These are phyloP conservation scores for Exophiala dermatitidis DNA, from an alignment of 2,329 filamentous ascomycete species.

Conservation along the genomic window DNA sequence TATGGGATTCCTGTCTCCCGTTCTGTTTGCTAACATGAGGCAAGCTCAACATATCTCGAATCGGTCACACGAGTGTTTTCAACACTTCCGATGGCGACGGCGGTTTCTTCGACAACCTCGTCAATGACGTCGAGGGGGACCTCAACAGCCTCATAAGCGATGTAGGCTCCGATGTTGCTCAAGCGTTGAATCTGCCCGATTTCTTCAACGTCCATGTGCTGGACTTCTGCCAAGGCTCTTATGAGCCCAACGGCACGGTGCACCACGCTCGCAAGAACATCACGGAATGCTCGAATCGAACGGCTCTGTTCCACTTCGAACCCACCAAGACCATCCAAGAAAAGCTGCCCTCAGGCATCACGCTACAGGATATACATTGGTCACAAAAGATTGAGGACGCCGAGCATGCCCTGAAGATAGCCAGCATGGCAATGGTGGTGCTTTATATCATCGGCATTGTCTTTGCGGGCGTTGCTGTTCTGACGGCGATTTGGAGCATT, in stretches of 20 bases:
- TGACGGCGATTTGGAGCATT: slow-evolving; percentile 41
- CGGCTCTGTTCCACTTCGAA: slow-evolving; percentile 52
- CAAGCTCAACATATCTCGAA: slow-evolving; percentile 51
- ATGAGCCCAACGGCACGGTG: slow-evolving; percentile 30
- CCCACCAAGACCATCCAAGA: slow-evolving; percentile 45
- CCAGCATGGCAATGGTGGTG: slow-evolving; percentile 49
- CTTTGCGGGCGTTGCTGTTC: slow-evolving; percentile 45
- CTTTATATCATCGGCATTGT: slow-evolving; percentile 54
- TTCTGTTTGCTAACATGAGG: slow-evolving; percentile 6
- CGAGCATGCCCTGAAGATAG: slow-evolving; percentile 45
- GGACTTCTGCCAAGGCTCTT: slow-evolving; percentile 50
- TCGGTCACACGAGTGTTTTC: slow-evolving; percentile 38
- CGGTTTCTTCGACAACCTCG: slow-evolving; percentile 32
- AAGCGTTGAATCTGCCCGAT: slow-evolving; percentile 49
- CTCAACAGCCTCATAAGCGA: slow-evolving; percentile 35
- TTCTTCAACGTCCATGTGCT: slow-evolving; percentile 57
- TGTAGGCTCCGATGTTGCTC: slow-evolving; percentile 36
- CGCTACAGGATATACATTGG: slow-evolving; percentile 50
- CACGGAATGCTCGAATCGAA: slow-evolving; percentile 48
- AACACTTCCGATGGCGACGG: slow-evolving; percentile 30
- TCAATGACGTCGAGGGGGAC: slow-evolving; percentile 38
- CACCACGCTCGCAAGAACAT: slow-evolving; percentile 45
- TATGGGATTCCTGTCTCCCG: neutral
- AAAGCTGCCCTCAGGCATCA: slow-evolving; percentile 44
- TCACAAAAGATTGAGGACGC: slow-evolving; percentile 49